Evolutionary conservation across 495 filamentous ascomycete genomes (phyloP), one percentile per base, ranked within the genome.

Genomic region (Rusavskia elegans): DNA sequence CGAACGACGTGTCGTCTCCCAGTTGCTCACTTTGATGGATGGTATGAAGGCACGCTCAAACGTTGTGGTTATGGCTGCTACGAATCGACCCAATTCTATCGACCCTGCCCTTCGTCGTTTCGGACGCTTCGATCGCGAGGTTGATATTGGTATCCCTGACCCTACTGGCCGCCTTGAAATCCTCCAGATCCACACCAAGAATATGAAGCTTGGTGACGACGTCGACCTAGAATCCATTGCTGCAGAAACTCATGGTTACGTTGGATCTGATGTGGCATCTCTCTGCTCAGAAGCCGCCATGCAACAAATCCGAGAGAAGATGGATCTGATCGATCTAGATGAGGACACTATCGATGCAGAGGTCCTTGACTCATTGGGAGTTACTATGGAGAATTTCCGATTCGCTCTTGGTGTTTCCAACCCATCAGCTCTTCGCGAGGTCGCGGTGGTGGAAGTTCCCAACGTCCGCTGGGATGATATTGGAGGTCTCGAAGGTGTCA

Each of bases 231-330:
- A 95, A 74, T 81, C 87, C 60, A 96, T 98, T 62, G 93, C 92
- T 37, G 81, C 93, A 37, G 93, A 98, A 75, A 98, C 92, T 48
- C 92, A 98, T 72, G 92, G 92, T 73, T 97, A 96, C 61, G 92
- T 98, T 66, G 92, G 92, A 71, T 97, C 92, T 36, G 92, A 98
- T 83, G 71, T 98, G 65, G 92, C 92, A 38, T 94, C 92, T n/a
- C 84, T 98, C 53, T 98, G 92, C 73, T 97, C 92, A 11, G 92
- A 98, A 69, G 92, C 93, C 66, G 92, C 92, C 52, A 97, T 98
- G 92, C 93, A 98, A 70, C 93, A 97, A 71, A 98, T 98, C 65
- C 88, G 92, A 71, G 92, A 98, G 75, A 98, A 98, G 83, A 98
- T 98, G 92, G 92, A 98, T 66, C 81, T 98, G 57, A 98, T 98